A percentile compares a stretch with the other conserved stretches of the same genome.
Conservation (phyloP, 306 rosid genomes). For the Lathyrus tuberosus region DNA sequence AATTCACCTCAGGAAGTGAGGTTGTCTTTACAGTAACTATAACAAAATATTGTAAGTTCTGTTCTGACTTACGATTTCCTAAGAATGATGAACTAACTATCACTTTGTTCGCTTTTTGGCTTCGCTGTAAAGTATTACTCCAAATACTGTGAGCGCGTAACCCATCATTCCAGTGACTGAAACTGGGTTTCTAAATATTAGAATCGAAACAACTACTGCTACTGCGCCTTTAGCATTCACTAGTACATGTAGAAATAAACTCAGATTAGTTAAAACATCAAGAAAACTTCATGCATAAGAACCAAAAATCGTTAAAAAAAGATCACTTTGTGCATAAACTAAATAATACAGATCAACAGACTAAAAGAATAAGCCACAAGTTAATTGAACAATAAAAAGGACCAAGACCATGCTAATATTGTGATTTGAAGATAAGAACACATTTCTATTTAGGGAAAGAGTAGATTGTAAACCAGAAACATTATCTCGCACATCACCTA, state of each 20-base stretch:
- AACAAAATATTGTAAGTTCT: slow-evolving; percentile 46
- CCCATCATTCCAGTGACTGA: slow-evolving; percentile 99
- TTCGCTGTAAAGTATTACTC: slow-evolving; percentile 94
- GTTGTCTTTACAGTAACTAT: slow-evolving; percentile 44
- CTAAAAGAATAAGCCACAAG: not conserved
- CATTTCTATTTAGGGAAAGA: too few species aligned
- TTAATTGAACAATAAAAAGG: not conserved
- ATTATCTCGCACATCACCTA: too few species aligned
- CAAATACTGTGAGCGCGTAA: slow-evolving; percentile 83
- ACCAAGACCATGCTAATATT: slow-evolving; percentile 24
- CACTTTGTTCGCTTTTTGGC: slow-evolving; percentile 95
- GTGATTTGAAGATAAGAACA: slow-evolving; percentile 22
- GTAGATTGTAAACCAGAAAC: too few species aligned
- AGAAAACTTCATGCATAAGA: not conserved
- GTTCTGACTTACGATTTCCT: slow-evolving; percentile 38
- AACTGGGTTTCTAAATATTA: slow-evolving; percentile 92
- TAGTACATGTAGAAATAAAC: slow-evolving; percentile 71
- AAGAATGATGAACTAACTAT: slow-evolving; percentile 37
- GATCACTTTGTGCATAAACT: not conserved
- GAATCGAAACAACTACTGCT: slow-evolving; percentile 93
- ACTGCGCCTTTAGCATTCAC: slow-evolving; percentile 99
- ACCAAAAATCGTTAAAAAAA: not conserved
- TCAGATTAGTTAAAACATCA: slow-evolving; percentile 36
- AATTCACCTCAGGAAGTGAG: slow-evolving; percentile 50
- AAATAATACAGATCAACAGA: not conserved